Base-by-base conservation (phyloP, 441 rosid genomes). In the Pelargonium australe region DNA sequence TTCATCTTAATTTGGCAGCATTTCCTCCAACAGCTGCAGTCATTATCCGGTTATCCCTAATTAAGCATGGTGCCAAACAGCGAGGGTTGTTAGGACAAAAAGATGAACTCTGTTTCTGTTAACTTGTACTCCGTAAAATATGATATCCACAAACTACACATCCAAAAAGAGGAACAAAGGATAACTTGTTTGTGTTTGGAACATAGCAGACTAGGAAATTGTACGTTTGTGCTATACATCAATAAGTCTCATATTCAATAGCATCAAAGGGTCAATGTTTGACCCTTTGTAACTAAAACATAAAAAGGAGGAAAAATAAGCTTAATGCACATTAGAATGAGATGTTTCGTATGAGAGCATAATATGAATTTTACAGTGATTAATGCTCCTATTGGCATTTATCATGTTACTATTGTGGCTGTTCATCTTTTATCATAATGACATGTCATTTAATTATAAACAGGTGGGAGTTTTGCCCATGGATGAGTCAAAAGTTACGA, bases 401-500 rank as follows among this genome's bases (percentile, higher is more conserved):
- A 61, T 61, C 64, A 61, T 61, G 64, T 23, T 61, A 28, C 37
- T 61, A 25, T 23, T 61, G 40, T 60, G n/a, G 12, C 64, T 61
- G n/a, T 61, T 58, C n/a, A 8, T 23, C 25, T 25, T 23, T 60
- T 13, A 51, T 67, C 53, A 55, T 37, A 68, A 79, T 20, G 14
- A 9, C 73, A 51, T 70, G 17, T 4, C 62, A 34, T 66, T 17
- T 64, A 71, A 68, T 71, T 81, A 62, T 73, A 41, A 75, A 25
- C 80, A 95, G 99, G 99, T 95, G 63, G 99, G 99, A 74, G 99
- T 95, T 78, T 68, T 95, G 70, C 98, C 99, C 8, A 86, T 95
- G 84, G 98, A 95, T 74, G 99, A 95, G 74, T 87, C 95, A 44
- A 95, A 91, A 81, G 86, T 95, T 67, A 87, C 80, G 7, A 86